Evolutionary conservation across 192 early-diverging fungal species (phyloP).

Genomic region (Podila epicladia): DNA sequence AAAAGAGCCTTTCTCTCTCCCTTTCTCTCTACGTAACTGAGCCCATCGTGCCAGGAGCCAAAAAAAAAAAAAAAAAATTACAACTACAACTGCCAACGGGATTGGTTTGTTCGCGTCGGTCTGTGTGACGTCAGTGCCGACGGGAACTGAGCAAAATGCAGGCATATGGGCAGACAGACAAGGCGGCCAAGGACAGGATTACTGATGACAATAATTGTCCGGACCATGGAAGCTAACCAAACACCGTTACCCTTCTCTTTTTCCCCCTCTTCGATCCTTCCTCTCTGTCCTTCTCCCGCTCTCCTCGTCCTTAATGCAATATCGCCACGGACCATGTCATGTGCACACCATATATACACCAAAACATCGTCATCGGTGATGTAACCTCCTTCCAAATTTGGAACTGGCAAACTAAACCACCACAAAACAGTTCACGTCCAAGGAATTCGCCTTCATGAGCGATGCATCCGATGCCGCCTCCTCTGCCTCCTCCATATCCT

Average conservation of each 20-base stretch:
- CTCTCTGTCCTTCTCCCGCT: not conserved
- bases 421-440: slow-evolving; percentile 22
- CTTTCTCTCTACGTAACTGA: not conserved
- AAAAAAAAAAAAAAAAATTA: not conserved
- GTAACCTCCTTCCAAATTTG: not conserved
- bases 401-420: not conserved
- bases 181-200: not conserved
- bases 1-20: not conserved
- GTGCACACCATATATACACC: not conserved
- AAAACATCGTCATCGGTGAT: not conserved
- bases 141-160: not conserved
- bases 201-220: not conserved
- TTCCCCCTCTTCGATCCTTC: not conserved
- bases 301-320: not conserved
- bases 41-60: too few species aligned
- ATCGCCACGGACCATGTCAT: not conserved
- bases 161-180: not conserved
- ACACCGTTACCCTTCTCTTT: not conserved
- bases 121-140: not conserved
- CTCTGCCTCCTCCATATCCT: slow-evolving; percentile 5
- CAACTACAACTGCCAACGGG: too few species aligned
- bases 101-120: too few species aligned
- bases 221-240: not conserved
- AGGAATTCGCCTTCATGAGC: slow-evolving; percentile 30
- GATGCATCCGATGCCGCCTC: not conserved